Conservation (phyloP, 2,329 filamentous ascomycete species). For the Exophiala calicioides region DNA sequence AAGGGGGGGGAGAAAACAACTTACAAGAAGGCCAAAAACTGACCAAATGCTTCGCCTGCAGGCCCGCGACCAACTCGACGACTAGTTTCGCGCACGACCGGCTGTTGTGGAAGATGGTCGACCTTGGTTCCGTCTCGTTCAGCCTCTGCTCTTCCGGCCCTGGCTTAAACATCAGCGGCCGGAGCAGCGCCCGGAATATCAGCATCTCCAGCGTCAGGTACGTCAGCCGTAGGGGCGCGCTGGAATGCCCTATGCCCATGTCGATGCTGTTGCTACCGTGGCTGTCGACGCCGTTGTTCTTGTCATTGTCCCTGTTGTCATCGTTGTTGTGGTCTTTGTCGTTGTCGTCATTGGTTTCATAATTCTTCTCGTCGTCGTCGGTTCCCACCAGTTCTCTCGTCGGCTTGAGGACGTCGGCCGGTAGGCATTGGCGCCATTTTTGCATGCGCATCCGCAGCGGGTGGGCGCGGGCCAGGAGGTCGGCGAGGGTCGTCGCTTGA, state of each 20-base stretch:
- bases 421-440: conserved; percentile 15
- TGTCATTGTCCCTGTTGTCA: too few relatives aligned
- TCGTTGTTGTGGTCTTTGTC: too few relatives aligned
- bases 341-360: too few relatives aligned
- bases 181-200: conserved; percentile 16
- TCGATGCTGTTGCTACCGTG: too few relatives aligned
- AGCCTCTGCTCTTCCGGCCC: conserved; percentile 9
- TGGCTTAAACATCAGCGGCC: conserved; percentile 11
- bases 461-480: conserved; percentile 12
- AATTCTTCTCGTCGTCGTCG: conserved; percentile 16
- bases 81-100: conserved; percentile 16
- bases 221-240: conserved; percentile 13
- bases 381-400: conserved; percentile 13
- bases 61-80: conserved; percentile 14
- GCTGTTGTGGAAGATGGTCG: conserved; percentile 18
- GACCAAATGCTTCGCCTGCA: conserved; percentile 15
- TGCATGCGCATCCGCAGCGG: conserved; percentile 14
- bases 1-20: too few relatives aligned
- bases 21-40: conserved; percentile 20
- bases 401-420: conserved; percentile 13
- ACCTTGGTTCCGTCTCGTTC: conserved; percentile 5
- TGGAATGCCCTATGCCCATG: too few relatives aligned
- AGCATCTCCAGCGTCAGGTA: conserved; percentile 15
- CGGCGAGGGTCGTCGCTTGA: conserved; percentile 7
- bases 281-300: too few relatives aligned